These are phyloP conservation scores for Hypoxylon sp. DNA, from an alignment of 2,329 filamentous ascomycete species.

Conservation along the genomic window DNA sequence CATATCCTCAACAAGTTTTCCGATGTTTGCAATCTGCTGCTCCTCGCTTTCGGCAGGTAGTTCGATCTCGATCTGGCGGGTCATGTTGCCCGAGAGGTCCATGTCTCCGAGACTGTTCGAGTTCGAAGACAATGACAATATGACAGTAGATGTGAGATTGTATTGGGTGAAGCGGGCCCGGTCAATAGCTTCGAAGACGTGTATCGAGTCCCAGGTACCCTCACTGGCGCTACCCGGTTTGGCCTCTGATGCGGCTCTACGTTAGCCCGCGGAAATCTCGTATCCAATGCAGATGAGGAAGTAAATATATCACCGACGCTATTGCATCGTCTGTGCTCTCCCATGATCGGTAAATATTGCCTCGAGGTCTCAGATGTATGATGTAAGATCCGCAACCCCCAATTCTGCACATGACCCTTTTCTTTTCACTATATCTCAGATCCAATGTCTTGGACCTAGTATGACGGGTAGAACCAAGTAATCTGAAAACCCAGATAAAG, in stretches of 20 bases:
- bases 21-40: slow-evolving; percentile 96
- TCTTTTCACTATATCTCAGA: slow-evolving; percentile 26
- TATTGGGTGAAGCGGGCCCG: slow-evolving; percentile 93
- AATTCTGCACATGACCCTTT: slow-evolving; percentile 15
- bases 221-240: slow-evolving; percentile 76
- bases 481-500: slow-evolving; percentile 9
- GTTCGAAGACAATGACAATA: slow-evolving; percentile 84
- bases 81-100: slow-evolving; percentile 98
- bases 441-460: slow-evolving; percentile 31
- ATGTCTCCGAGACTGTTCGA: slow-evolving; percentile 79
- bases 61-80: slow-evolving; percentile 93
- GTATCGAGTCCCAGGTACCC: slow-evolving; percentile 97
- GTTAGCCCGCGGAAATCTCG: slow-evolving; percentile 37
- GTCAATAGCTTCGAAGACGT: slow-evolving; percentile 97
- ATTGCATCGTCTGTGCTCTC: slow-evolving; percentile 27
- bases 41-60: slow-evolving; percentile 90
- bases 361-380: slow-evolving; percentile 41
- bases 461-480: slow-evolving; percentile 10
- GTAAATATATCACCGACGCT: slow-evolving; percentile 41
- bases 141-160: slow-evolving; percentile 97
- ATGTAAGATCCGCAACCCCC: slow-evolving; percentile 45
- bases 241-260: slow-evolving; percentile 66
- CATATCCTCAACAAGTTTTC: slow-evolving; percentile 97
- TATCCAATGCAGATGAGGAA: slow-evolving; percentile 20
- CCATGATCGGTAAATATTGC: slow-evolving; percentile 19